Base-by-base conservation (phyloP, 208 protist genomes). In the Leishmania major region DNA sequence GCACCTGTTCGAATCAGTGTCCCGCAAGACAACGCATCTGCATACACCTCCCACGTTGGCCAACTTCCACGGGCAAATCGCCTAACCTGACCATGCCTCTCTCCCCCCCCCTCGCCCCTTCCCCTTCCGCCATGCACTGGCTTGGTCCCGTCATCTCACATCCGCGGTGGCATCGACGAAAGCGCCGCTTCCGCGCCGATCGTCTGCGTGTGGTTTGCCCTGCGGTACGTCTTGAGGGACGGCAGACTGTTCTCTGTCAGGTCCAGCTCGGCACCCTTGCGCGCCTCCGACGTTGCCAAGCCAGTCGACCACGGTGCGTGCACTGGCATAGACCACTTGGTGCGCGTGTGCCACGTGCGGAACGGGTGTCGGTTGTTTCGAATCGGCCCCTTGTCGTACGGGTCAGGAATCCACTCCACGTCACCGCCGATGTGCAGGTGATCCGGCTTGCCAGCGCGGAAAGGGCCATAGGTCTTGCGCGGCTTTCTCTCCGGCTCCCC, bases 241-340 rank as follows among this genome's bases (percentile, higher is more conserved):
- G 94, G 93, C 43, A 96, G 81, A 77, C 87, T 92, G 31, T 79
- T 60, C 43, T 94, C 73, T 15, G 91, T 96, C 60, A 88, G 71
- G 82, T 96, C 83, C 28, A 97, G 87, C n/a, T 82, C 75, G 17
- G 80, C 81, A 15, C 92, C 93, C 70, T 91, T 85, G 47, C 88
- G 89, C 45, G 92, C 90, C 81, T 97, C 94, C n/a, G 92, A 89
- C 31, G 95, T 98, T 64, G 87, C 81, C 78, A 94, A 81, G 28
- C 95, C 95, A 3, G 93, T 92, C 40, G 88, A 88, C 94, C 95
- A 98, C 69, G 95, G 92, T 45, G 95, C 94, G 81, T 91, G 74
- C 55, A 88, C 90, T 55, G 95, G 95, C 95, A 97, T 97, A 47
- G 91, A 95, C 89, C 90, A 95, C 86, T 98, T 98, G 70, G 93